Base-by-base conservation (phyloP, 2,329 filamentous ascomycete genomes). In the Talaromyces sp. region DNA sequence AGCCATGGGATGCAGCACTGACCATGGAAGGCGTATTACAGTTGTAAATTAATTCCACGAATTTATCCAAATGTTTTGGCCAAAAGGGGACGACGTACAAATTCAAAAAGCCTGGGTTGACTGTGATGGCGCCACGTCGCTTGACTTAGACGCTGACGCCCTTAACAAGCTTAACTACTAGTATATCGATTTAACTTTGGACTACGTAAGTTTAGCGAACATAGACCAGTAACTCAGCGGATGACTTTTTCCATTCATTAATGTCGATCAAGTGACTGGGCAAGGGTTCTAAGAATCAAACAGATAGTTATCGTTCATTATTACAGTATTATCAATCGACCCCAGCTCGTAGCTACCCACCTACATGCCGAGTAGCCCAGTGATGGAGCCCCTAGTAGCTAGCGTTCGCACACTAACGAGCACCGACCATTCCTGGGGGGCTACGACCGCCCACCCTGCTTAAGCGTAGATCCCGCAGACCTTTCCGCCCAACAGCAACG, bases 401-500 rank as follows among this genome's bases (percentile, higher is more conserved):
- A 56, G 52, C 52, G 37, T 39, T 59, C 15, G 57, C 39, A 59
- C n/a, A 13, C 57, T 35, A 61, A 49, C 41, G 25, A 47, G 41
- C 57, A 60, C 27, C 57, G 39, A 10, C 27, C 57, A 60, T 31
- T 47, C 7, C 39, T 31, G 31, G 41, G 10, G 25, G 15, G 39
- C 17, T 9, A 37, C 19, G 22, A 27, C 33, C 13, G 41, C 27
- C 45, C 59, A 52, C 19, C 8, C 17, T 43, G 47, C 35, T 37
- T 63, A 63, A 57, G 61, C 50, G 61, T 57, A 56, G 61, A 63
- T 63, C 61, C 39, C 49, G 61, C 19, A 22, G 52, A 58, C 47
- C 7, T 54, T 60, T 49, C 52, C 64, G 35, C 59, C 64, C 64
- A 65, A 65, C 59, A 57, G 39, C 62, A 59, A 57, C 49, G 54